phyloP scores from a whole-genome alignment of 2,329 filamentous ascomycete species.

The Incumbomyces delicatus region DNA sequence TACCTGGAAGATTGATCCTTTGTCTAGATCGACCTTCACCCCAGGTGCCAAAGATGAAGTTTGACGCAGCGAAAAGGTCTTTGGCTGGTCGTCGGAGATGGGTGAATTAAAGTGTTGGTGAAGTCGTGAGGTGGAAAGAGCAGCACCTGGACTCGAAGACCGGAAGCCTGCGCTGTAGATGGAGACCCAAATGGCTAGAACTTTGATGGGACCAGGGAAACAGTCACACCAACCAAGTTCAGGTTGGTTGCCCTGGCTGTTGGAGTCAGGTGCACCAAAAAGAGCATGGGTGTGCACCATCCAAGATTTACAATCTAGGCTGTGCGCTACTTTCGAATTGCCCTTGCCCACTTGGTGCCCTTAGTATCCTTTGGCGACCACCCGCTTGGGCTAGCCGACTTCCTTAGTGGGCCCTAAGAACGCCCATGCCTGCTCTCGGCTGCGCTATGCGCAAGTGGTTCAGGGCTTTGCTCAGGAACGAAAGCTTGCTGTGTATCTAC shows the following conservation, averaged over 20 bases:
- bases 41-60: background rate
- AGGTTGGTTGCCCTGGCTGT: background rate
- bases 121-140: too few species aligned
- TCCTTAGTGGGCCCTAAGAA: background rate
- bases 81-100: too few species aligned
- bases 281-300: too few species aligned
- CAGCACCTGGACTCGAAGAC: too few species aligned
- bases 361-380: background rate
- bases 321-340: background rate
- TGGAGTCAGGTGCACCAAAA: background rate
- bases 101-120: too few species aligned
- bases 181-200: too few species aligned
- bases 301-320: background rate
- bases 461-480: too few species aligned
- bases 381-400: background rate
- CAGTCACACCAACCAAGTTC: constrained; percentile 16
- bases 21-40: constrained; percentile 12
- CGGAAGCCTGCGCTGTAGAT: too few species aligned
- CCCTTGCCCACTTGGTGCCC: background rate
- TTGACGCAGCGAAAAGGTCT: background rate
- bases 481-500: too few species aligned
- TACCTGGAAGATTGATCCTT: constrained; percentile 20
- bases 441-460: background rate
- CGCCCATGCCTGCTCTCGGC: background rate
- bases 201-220: too few species aligned